These are phyloP conservation scores for Arbutus unedo DNA, from an alignment of 148 eudicot species.

Conservation along the genomic window DNA sequence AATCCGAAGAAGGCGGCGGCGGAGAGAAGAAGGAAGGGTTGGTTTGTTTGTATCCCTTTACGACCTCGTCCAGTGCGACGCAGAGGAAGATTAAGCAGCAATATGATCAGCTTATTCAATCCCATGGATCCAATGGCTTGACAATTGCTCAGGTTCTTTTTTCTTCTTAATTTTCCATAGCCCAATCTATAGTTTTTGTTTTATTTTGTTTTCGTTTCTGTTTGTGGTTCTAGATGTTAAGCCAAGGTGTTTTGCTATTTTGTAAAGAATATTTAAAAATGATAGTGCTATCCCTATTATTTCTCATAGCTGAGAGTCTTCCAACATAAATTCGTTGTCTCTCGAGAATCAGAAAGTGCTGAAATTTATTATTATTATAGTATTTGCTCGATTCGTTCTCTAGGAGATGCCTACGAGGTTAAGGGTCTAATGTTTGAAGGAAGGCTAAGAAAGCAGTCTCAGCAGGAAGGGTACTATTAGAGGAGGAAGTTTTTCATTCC, in stretches of 20 bases:
- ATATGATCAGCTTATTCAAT: constrained; percentile 67
- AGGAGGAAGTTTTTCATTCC: too few relatives aligned
- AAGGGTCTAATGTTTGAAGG: neutral
- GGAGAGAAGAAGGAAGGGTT: constrained; percentile 28
- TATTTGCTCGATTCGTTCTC: neutral
- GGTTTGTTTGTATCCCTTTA: constrained; percentile 61
- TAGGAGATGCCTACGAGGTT: neutral
- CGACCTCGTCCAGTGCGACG: constrained; percentile 54
- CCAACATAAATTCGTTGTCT: neutral
- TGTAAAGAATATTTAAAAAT: neutral
- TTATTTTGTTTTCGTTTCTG: neutral
- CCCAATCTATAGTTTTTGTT: neutral
- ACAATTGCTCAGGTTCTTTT: constrained; percentile 59
- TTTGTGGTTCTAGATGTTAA: neutral
- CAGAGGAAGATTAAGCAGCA: constrained; percentile 70
- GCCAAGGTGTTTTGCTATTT: neutral
- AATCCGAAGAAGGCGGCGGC: neutral
- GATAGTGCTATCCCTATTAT: too few relatives aligned
- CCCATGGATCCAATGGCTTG: constrained; percentile 51
- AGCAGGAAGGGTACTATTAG: too few relatives aligned
- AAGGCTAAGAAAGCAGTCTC: too few relatives aligned
- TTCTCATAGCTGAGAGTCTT: neutral
- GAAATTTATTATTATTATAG: neutral
- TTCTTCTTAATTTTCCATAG: neutral
- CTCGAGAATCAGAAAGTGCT: neutral